phyloP scores from a whole-genome alignment of 495 filamentous ascomycete species.

The Talaromyces proteolyticus region DNA sequence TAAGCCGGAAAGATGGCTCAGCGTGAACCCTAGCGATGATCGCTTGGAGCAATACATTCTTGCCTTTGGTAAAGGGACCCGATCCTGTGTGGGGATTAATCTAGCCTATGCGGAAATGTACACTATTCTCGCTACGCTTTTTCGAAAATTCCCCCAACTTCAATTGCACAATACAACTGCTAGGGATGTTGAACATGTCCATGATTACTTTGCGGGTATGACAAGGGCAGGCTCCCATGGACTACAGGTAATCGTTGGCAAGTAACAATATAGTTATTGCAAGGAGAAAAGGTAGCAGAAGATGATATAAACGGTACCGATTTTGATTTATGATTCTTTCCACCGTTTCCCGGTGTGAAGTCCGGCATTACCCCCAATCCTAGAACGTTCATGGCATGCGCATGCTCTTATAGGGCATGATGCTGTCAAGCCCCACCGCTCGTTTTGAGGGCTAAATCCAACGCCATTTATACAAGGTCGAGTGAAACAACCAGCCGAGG shows the following conservation, averaged over 20 bases:
- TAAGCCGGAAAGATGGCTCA: conserved; percentile 9
- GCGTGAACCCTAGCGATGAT: background rate
- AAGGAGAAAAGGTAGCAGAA: too few species aligned
- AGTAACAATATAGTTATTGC: background rate
- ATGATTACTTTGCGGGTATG: conserved; percentile 6
- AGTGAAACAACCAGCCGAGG: too few species aligned
- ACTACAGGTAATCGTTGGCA: background rate
- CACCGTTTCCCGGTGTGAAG: too few species aligned
- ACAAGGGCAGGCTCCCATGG: background rate
- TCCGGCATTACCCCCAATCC: too few species aligned
- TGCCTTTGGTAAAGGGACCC: conserved; percentile 9
- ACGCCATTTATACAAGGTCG: too few species aligned
- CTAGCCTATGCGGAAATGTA: conserved; percentile 14
- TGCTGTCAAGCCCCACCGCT: too few species aligned
- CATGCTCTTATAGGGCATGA: too few species aligned
- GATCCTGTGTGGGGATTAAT: conserved; percentile 13
- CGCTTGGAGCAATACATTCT: conserved; percentile 8
- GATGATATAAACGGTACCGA: too few species aligned
- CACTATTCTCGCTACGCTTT: conserved; percentile 7
- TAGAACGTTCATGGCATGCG: too few species aligned
- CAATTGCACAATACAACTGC: background rate
- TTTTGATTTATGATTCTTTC: too few species aligned
- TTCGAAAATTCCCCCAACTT: conserved; percentile 4
- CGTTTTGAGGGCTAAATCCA: too few species aligned
- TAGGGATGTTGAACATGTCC: conserved; percentile 1